Evolutionary conservation across 2,329 filamentous ascomycete species (phyloP), one percentile per base, ranked within the genome.

Genomic region (Phaeosphaeriaceae sp.): DNA sequence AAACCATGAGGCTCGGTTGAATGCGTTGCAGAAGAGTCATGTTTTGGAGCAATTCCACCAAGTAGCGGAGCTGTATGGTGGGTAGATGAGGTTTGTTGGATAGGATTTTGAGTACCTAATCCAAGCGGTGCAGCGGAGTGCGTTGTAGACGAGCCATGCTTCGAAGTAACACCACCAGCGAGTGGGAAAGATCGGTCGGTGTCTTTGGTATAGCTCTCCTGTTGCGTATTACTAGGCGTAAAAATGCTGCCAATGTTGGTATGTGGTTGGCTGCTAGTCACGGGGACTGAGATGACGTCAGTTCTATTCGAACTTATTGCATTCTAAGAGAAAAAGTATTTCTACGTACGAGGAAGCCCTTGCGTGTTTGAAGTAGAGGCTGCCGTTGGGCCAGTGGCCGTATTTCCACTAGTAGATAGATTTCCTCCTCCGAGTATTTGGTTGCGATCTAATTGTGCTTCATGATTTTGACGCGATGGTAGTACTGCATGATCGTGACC

Each of bases 101-200:
- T 34, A 16, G 26, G n/a, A 33, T 34, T 18, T 29, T 46, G 23
- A n/a, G 33, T 17, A 26, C 29, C 3, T 5, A 34, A 41, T 6
- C 37, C 44, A 38, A n/a, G n/a, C n/a, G n/a, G n/a, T n/a, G n/a
- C 50, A 28, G 52, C 42, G 15, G 15, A 6, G 46, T 37, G 32
- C 13, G 4, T 15, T 3, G 39, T 17, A 12, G 42, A 34, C 6
- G 43, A 9, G 20, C 29, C 15, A 33, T 44, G 41, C 45, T 26
- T 48, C 42, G 58, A 56, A 5, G 60, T 48, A 6, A 72, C 58
- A 20, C 70, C 69, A 20, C 71, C 71, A 29, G 68, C 55, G 5
- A 74, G 60, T n/a, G 72, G 72, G 50, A 74, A 74, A 1, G 63
- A 61, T 33, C 72, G 67, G 35, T 65, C 61, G 20, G 63, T 66